Percentiles rank a stretch among this genome's conserved stretches.
Conservation (phyloP, 1,284 basidiomycete genomes). For the Trametes versicolor region DNA sequence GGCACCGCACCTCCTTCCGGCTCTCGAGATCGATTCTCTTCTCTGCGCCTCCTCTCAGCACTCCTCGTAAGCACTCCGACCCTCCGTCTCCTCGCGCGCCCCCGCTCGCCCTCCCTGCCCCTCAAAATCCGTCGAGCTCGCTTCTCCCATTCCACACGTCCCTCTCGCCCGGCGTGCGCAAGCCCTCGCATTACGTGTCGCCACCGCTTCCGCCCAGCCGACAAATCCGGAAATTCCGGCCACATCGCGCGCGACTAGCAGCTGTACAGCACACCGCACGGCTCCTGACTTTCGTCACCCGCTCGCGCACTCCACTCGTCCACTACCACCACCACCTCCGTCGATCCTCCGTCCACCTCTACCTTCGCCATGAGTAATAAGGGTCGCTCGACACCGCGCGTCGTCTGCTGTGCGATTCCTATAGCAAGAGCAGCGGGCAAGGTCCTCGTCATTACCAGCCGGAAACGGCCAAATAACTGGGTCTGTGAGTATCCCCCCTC, state of each 20-base stretch:
- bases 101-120: slow-evolving; percentile 14
- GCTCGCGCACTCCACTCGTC: slow-evolving; percentile 24
- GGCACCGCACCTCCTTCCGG: slow-evolving; percentile 8
- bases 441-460: slow-evolving; percentile 82
- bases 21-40: background rate
- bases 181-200: slow-evolving; percentile 34
- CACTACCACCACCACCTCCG: slow-evolving; percentile 26
- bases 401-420: slow-evolving; percentile 88
- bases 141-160: background rate
- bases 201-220: slow-evolving; percentile 18
- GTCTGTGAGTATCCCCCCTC: slow-evolving; percentile 73
- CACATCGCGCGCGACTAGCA: slow-evolving; percentile 5
- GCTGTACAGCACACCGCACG: slow-evolving; percentile 13
- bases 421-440: slow-evolving; percentile 76
- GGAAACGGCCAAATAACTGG: slow-evolving; percentile 81
- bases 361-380: slow-evolving; percentile 71
- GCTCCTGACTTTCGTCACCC: slow-evolving; percentile 27
- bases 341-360: slow-evolving; percentile 18
- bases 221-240: slow-evolving; percentile 8
- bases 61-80: background rate
- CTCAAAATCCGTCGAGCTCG: background rate
- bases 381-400: slow-evolving; percentile 77
- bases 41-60: background rate
- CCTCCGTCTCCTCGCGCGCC: background rate
- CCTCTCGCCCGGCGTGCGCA: background rate